Evolutionary conservation across 805 yeast species (phyloP), one percentile per base, ranked within the genome.

Genomic region (Wickerhamiella sorbophila): DNA sequence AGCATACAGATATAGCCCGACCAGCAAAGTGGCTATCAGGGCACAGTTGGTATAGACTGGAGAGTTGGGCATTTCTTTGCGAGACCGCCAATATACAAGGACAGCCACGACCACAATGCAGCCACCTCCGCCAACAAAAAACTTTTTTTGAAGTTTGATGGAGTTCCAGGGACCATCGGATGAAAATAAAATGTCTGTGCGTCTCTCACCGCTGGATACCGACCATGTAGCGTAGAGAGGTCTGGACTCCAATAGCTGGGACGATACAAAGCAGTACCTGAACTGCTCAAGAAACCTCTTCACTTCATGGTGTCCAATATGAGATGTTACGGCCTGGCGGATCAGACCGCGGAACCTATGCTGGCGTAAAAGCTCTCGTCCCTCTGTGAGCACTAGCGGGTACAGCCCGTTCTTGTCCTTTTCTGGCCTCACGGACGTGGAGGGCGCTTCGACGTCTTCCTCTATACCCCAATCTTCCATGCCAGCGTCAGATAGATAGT

Each of bases 211-310:
- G 3, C 51, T 21, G 6, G 48, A 33, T 4, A 39, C 14, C 9
- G 51, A 42, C 49, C 50, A 49, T 3, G 32, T 18, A 17, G 53
- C 56, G 38, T 53, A 56, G 31, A 52, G 49, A 33, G 58, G 61
- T 24, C 57, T 60, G 46, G 63, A 68, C 42, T 67, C 68, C 27
- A 74, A 52, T 16, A 73, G 55, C 41, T 66, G 70, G 5, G 75
- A 69, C 3, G 75, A 65, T 4, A 73, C 64, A 2, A 74, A 52
- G 3, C 62, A 54, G 51, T 72, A 74, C 36, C 72, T 64, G 47
- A 72, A 70, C 47, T 72, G 72, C 43, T 74, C 79, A 21, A 62
- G 47, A 48, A 72, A 74, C 35, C 53, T 44, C 20, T 46, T 34
- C 14, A 54, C 58, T 43, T 64, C 68, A 16, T 39, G 46, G 6